Evolutionary conservation across 164 flowering plant genomes (phyloP), one percentile per base, ranked within the genome.

Genomic region (Vitis labrusca): DNA sequence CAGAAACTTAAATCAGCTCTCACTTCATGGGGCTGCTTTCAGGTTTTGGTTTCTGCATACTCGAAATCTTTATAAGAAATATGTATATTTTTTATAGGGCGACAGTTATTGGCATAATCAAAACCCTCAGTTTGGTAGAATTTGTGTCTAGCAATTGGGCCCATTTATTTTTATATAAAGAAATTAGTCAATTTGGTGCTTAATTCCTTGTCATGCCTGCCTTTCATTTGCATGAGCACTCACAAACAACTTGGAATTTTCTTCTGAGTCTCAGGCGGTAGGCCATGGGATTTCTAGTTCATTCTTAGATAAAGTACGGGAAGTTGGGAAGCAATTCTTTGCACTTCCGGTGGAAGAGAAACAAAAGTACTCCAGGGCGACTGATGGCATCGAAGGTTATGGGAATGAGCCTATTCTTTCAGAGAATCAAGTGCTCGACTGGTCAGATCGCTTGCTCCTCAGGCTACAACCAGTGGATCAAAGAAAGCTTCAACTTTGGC

Each of bases 1-100:
- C 74, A 73, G 11, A 84, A 79, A 30, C 75, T 84, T 3, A 74
- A 62, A 51, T 67, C 77, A 59, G 78, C 81, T 44, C 80, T 83
- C 2, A 62, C 50, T 53, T 76, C 79, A 13, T 76, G 83, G 74
- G 91, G 91, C 10, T 73, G 79, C 66, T 81, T 85, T 66, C 86
- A 86, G 85, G 87, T 86, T 49, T 12, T 32, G 44, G 23, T 19
- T 50, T 13, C 9, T 69, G 52, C 3, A 23, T 44, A 15, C 3
- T 10, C 50, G 7, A 8, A 5, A 14, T 10, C 50, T 17, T 23
- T 63, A 2, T 48, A n/a, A 13, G 32, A 9, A 64, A 48, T 49
- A 23, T 23, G 27, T 1, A 23, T 1, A 23, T 23, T 23, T 23
- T 23, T 23, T 23, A 23, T 23, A 23, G 27, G 27, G 27, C 27